phyloP scores from a whole-genome alignment of 179 eudicot species.

The Heliamphora pulchella region DNA sequence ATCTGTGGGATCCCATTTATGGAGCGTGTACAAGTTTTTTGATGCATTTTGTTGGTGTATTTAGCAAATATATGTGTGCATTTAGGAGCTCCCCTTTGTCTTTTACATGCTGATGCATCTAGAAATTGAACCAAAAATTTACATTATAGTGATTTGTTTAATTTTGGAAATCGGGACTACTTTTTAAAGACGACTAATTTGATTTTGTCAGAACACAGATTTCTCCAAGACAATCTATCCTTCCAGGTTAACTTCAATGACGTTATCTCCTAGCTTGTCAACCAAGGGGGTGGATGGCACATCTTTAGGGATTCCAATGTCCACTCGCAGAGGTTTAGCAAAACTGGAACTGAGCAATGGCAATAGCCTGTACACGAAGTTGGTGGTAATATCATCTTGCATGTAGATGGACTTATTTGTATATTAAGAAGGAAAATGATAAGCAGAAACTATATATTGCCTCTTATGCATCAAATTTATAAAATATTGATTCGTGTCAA shows the following conservation, averaged over 20 bases:
- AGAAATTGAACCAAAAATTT: too few species aligned
- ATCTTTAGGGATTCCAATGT: conserved; percentile 22
- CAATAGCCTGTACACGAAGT: conserved; percentile 53
- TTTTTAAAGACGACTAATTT: background rate
- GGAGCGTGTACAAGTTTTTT: too few species aligned
- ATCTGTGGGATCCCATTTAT: background rate
- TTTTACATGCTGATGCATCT: too few species aligned
- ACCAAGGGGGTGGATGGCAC: conserved; percentile 12
- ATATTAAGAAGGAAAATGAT: background rate
- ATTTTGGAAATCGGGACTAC: background rate
- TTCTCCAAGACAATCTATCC: conserved; percentile 53
- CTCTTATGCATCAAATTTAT: background rate
- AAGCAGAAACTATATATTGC: background rate
- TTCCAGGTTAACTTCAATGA: conserved; percentile 58
- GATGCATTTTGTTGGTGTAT: too few species aligned
- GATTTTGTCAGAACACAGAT: conserved; percentile 39
- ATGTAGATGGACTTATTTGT: background rate
- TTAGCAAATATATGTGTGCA: too few species aligned
- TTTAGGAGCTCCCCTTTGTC: too few species aligned
- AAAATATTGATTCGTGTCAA: background rate
- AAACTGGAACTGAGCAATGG: conserved; percentile 77
- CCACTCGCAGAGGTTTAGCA: conserved; percentile 42
- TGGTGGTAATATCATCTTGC: conserved; percentile 61
- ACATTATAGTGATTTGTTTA: background rate
- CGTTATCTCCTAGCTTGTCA: conserved; percentile 39